Conservation (phyloP, 192 early-diverging fungal species). For the Podila verticillata region DNA sequence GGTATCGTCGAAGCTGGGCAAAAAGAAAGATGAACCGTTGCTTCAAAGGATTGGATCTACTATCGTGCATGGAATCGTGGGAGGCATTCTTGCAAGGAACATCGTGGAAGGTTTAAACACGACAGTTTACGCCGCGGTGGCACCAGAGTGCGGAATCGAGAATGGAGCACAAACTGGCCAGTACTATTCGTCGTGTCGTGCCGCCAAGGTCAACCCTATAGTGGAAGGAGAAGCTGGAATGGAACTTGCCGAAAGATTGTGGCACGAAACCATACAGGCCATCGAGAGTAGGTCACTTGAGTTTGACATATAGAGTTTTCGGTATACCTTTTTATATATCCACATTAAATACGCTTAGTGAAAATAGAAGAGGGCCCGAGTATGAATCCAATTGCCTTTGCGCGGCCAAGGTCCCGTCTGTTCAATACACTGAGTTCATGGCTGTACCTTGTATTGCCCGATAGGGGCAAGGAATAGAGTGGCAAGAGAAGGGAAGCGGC, state of each 20-base stretch:
- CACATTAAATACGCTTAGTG: no score
- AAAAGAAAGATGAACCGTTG: not conserved
- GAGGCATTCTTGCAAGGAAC: conserved; percentile 1
- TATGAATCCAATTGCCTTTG: no score
- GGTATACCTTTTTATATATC: no score
- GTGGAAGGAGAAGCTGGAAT: conserved; percentile 8
- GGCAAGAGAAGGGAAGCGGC: no score
- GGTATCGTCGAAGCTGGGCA: conserved; percentile 1
- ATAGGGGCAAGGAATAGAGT: no score
- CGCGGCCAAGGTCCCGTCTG: no score
- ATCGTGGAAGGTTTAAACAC: conserved; percentile 15
- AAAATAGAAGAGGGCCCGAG: no score
- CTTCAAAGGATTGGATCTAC: not conserved
- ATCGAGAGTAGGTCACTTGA: not conserved
- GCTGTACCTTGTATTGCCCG: no score
- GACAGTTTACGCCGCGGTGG: conserved; percentile 2
- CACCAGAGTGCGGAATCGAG: conserved; percentile 17
- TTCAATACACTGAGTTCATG: no score
- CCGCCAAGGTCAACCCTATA: not conserved
- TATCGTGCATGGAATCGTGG: no score
- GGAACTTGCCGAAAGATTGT: conserved; percentile 11
- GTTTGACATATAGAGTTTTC: not conserved
- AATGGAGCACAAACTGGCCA: conserved; percentile 10
- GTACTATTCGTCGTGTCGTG: conserved; percentile 8
- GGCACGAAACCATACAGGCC: conserved; percentile 5